A percentile compares a stretch with the other conserved stretches of the same genome.
Evolutionary conservation across 257 asterid genomes (phyloP).

Genomic region (Nicotiana undulata): DNA sequence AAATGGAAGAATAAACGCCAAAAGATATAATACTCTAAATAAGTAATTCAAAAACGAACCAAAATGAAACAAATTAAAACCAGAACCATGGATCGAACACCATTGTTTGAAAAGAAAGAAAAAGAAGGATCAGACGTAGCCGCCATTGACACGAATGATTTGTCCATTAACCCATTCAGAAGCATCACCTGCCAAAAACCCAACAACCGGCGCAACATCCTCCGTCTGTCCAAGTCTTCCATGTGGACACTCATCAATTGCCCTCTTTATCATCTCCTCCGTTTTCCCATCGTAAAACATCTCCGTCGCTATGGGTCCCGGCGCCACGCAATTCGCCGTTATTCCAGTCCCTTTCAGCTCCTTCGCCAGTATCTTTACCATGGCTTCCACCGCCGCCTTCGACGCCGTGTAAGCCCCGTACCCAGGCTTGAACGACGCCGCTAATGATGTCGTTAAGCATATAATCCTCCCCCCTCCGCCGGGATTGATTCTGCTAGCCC

Average conservation of each 20-base stretch:
- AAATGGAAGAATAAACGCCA: no score
- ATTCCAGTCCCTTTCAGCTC: constrained; percentile 60
- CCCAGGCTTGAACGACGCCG: constrained; percentile 41
- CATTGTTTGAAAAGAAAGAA: no score
- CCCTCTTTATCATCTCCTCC: constrained; percentile 41
- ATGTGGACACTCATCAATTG: constrained; percentile 39
- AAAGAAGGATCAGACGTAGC: constrained; percentile 9
- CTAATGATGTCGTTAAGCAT: constrained; percentile 38
- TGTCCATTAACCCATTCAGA: constrained; percentile 70
- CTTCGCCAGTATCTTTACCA: constrained; percentile 59
- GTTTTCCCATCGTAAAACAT: constrained; percentile 47
- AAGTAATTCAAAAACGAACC: no score
- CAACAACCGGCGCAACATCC: constrained; percentile 46
- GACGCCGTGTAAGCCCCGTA: constrained; percentile 56
- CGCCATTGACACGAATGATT: constrained; percentile 26
- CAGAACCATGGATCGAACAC: no score
- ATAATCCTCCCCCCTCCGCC: constrained; percentile 68
- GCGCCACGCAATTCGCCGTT: constrained; percentile 58
- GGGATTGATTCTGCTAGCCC: constrained; percentile 42
- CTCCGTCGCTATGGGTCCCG: constrained; percentile 59
- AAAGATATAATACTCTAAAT: no score
- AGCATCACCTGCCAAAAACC: constrained; percentile 48
- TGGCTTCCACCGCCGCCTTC: constrained; percentile 72
- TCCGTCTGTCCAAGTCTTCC: constrained; percentile 51
- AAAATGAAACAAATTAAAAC: no score